A percentile compares a stretch with the other conserved stretches of the same genome.
These are phyloP conservation scores for Fusarium incarnatum DNA, from an alignment of 2,329 filamentous ascomycete genomes.

Conservation along the genomic window DNA sequence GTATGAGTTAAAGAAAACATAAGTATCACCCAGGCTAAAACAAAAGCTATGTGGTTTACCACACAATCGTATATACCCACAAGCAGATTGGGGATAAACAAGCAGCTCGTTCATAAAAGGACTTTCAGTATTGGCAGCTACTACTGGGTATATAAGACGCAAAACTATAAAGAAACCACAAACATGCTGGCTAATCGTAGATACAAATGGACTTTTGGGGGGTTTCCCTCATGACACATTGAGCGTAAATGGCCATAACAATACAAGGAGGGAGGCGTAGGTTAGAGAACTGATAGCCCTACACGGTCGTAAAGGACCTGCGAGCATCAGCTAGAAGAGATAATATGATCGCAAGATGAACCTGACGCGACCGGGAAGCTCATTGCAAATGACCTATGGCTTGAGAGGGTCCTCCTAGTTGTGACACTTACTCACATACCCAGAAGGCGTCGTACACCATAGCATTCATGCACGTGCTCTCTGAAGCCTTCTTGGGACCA, in stretches of 20 bases:
- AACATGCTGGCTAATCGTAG: not conserved
- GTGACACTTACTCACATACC: conserved; percentile 19
- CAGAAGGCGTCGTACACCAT: conserved; percentile 37
- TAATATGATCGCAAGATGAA: not conserved
- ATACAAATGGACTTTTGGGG: not conserved
- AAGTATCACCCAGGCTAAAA: not conserved
- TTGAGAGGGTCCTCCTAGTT: not conserved
- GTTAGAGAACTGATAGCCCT: not conserved
- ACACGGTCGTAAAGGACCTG: conserved; percentile 4
- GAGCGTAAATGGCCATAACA: not conserved
- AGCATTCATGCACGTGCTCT: conserved; percentile 41
- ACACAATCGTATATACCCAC: not conserved
- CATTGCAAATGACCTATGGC: not conserved
- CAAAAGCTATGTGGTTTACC: not conserved
- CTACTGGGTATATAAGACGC: conserved; percentile 21
- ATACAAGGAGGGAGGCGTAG: not conserved
- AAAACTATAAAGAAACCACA: not conserved
- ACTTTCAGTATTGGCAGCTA: not conserved
- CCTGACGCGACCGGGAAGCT: not conserved
- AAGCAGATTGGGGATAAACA: not conserved
- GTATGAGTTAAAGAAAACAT: not conserved
- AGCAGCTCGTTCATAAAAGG: not conserved
- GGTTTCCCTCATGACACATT: not conserved
- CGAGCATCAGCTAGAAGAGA: conserved; percentile 20
- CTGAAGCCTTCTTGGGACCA: conserved; percentile 37